A percentile compares a stretch with the other conserved stretches of the same genome.
Conservation (phyloP, 2,329 filamentous ascomycete genomes). For the Penicillium sp. region DNA sequence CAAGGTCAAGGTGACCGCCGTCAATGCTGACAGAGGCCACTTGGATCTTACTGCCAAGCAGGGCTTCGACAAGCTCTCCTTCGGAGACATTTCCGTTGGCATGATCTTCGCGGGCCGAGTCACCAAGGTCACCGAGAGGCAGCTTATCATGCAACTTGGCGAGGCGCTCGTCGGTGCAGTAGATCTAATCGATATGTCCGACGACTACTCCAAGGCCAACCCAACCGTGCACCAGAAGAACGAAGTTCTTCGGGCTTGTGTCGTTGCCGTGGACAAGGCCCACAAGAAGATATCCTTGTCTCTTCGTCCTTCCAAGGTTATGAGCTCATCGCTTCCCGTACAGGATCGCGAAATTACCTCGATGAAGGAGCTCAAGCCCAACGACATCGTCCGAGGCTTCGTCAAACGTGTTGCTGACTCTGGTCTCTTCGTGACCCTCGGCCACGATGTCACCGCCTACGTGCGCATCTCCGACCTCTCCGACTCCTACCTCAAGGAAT, state of each 20-base stretch:
- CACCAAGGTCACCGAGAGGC: slow-evolving; percentile 77
- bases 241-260: slow-evolving; percentile 79
- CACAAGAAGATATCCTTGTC: slow-evolving; percentile 85
- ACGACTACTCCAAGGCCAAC: slow-evolving; percentile 78
- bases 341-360: slow-evolving; percentile 73
- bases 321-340: slow-evolving; percentile 77
- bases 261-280: slow-evolving; percentile 69
- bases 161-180: slow-evolving; percentile 74
- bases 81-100: slow-evolving; percentile 68
- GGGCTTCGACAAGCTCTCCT: slow-evolving; percentile 57
- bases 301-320: slow-evolving; percentile 75
- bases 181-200: slow-evolving; percentile 73
- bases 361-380: slow-evolving; percentile 64
- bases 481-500: slow-evolving; percentile 87
- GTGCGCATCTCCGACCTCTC: slow-evolving; percentile 85
- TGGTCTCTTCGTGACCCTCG: slow-evolving; percentile 79
- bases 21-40: slow-evolving; percentile 67
- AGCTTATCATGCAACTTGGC: slow-evolving; percentile 79
- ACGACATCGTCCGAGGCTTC: slow-evolving; percentile 82
- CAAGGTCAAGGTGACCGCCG: slow-evolving; percentile 68
- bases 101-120: slow-evolving; percentile 78
- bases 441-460: slow-evolving; percentile 73
- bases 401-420: slow-evolving; percentile 85
- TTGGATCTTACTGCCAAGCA: slow-evolving; percentile 78
- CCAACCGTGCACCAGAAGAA: slow-evolving; percentile 72